Evolutionary conservation across 768 basidiomycete species (phyloP).

Genomic region (Mrakia frigida): DNA sequence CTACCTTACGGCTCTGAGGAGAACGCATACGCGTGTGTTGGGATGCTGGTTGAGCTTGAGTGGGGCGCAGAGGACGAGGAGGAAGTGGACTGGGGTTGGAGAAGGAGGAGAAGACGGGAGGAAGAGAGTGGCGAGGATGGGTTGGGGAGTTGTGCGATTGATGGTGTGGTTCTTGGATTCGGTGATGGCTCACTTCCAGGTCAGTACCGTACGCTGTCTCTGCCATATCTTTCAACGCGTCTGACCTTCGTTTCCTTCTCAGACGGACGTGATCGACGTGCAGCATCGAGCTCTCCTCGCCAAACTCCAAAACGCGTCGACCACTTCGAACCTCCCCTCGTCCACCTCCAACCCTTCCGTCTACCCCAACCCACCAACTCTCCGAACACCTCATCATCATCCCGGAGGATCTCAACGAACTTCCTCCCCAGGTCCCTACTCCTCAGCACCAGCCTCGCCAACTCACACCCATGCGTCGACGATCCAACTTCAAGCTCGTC

Average conservation of each 20-base stretch:
- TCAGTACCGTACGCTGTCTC: not conserved
- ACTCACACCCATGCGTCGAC: constrained; percentile 3
- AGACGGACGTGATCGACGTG: constrained; percentile 82
- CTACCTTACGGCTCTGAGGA: constrained; percentile 75
- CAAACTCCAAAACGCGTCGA: constrained; percentile 14
- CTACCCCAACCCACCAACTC: not conserved
- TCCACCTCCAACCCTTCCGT: not conserved
- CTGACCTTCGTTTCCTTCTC: not conserved
- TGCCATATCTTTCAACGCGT: not conserved
- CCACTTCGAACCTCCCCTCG: not conserved
- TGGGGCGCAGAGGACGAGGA: constrained; percentile 73
- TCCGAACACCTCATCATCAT: not conserved
- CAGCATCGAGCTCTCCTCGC: constrained; percentile 53
- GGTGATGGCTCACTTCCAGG: constrained; percentile 66
- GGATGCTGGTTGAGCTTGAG: constrained; percentile 80
- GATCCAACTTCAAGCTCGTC: not conserved
- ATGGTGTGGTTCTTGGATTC: constrained; percentile 91
- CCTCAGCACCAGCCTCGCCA: constrained; percentile 5
- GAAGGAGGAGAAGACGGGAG: constrained; percentile 65
- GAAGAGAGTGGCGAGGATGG: constrained; percentile 62
- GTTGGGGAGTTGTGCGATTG: constrained; percentile 79
- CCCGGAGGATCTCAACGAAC: not conserved
- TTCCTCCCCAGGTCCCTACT: not conserved
- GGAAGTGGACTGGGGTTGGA: constrained; percentile 78
- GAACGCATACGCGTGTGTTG: constrained; percentile 73